Conservation (phyloP, 2,329 filamentous ascomycete species). For the Lachnellula suecica region DNA sequence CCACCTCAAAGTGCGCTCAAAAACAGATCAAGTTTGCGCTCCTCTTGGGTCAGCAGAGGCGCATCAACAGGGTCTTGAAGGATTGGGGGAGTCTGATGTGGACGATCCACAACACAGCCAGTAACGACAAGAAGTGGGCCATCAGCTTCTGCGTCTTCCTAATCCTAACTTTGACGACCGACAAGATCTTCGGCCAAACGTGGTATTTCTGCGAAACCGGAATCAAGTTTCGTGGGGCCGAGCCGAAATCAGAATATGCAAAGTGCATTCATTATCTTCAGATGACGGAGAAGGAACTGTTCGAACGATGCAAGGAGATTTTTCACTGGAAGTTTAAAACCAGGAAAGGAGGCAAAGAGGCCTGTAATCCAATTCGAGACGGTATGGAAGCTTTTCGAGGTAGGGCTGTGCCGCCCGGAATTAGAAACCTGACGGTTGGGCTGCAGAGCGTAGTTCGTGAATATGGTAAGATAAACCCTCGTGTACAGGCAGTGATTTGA, state of each 20-base stretch:
- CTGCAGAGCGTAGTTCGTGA: conserved; percentile 23
- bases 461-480: conserved; percentile 23
- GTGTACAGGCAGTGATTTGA: conserved; percentile 1
- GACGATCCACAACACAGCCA: conserved; percentile 24
- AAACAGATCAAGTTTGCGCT: conserved; percentile 33
- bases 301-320: conserved; percentile 33
- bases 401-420: conserved; percentile 19
- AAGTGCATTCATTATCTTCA: conserved; percentile 23
- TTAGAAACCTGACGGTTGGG: conserved; percentile 24
- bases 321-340: conserved; percentile 35
- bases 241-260: conserved; percentile 20
- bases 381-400: conserved; percentile 27
- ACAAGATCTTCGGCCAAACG: conserved; percentile 24
- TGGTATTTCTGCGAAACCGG: conserved; percentile 25
- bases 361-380: conserved; percentile 33
- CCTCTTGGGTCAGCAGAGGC: conserved; percentile 27
- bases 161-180: conserved; percentile 28
- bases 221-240: conserved; percentile 22
- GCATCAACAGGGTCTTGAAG: conserved; percentile 28
- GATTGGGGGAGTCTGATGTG: conserved; percentile 33
- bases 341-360: conserved; percentile 32
- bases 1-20: conserved; percentile 28
- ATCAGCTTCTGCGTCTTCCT: conserved; percentile 31
- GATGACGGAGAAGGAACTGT: conserved; percentile 30
- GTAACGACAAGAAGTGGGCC: conserved; percentile 32